Conservation (phyloP, 1,284 basidiomycete genomes). For the Rhodotorula sp. region DNA sequence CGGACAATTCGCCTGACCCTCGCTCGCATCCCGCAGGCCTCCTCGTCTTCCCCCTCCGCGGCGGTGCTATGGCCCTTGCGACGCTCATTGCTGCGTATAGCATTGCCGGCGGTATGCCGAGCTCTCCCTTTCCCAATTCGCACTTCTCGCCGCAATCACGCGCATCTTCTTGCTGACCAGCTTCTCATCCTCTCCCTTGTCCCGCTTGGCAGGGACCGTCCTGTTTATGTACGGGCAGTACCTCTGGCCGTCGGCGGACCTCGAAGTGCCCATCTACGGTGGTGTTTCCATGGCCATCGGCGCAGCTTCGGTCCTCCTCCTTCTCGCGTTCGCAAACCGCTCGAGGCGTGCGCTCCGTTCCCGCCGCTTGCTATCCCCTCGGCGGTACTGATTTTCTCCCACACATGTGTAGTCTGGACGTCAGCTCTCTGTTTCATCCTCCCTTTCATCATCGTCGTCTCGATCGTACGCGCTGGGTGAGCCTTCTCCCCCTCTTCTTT, state of each 20-base stretch:
- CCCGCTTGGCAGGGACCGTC: slow-evolving; percentile 11
- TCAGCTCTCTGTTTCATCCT: slow-evolving; percentile 16
- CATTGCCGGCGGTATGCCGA: slow-evolving; percentile 22
- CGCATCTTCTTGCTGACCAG: background rate
- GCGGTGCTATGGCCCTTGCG: slow-evolving; percentile 29
- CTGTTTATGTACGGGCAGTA: slow-evolving; percentile 33
- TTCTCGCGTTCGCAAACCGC: slow-evolving; percentile 27
- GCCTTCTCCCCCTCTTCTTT: background rate
- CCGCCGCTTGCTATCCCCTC: too few relatives aligned
- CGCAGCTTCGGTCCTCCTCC: slow-evolving; percentile 8
- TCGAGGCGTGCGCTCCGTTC: slow-evolving; percentile 4
- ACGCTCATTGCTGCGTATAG: slow-evolving; percentile 26
- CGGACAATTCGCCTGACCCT: background rate
- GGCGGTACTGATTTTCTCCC: rapidly evolving
- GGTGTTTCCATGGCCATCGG: slow-evolving; percentile 30
- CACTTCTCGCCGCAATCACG: background rate
- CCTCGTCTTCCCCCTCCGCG: slow-evolving; percentile 32
- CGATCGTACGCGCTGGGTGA: slow-evolving; percentile 20
- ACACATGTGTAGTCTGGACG: background rate
- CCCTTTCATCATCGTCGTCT: slow-evolving; percentile 19
- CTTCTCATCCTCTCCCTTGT: background rate
- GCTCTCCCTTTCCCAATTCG: slow-evolving; percentile 3
- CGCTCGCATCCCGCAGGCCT: slow-evolving; percentile 8
- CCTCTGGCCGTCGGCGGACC: slow-evolving; percentile 21
- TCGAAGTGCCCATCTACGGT: slow-evolving; percentile 23